Percentiles rank a stretch among this genome's conserved stretches.
Evolutionary conservation across 257 asterid genomes (phyloP).

Genomic region (Solanum medicagineum): DNA sequence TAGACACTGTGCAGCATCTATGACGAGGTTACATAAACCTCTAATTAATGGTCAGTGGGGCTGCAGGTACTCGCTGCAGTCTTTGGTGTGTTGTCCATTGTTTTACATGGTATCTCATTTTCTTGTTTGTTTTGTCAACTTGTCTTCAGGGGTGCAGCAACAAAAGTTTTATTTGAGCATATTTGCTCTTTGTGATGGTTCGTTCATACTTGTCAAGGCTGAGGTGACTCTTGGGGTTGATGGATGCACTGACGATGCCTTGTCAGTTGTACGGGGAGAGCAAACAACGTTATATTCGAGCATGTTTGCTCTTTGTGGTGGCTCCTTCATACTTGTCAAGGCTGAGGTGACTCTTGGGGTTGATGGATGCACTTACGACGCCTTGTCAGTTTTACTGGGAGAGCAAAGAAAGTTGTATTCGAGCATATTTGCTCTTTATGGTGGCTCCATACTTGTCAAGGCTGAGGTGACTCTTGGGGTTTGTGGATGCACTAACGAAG

Average conservation of each 20-base stretch:
- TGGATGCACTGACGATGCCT: conserved; percentile 67
- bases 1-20: conserved; percentile 27
- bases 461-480: conserved; percentile 53
- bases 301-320: background rate
- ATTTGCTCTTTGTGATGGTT: conserved; percentile 25
- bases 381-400: background rate
- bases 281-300: background rate
- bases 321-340: background rate
- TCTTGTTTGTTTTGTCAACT: conserved; percentile 19
- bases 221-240: conserved; percentile 55
- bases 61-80: conserved; percentile 45
- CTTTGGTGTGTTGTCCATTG: conserved; percentile 2
- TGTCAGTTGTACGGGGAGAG: conserved; percentile 45
- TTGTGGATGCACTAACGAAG: conserved; percentile 56
- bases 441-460: background rate
- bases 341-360: background rate
- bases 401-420: background rate
- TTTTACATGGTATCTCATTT: conserved; percentile 19
- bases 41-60: conserved; percentile 21
- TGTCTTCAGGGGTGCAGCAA: conserved; percentile 42
- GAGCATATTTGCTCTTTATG: conserved; percentile 28
- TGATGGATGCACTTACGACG: background rate
- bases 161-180: conserved; percentile 1
- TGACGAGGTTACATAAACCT: conserved; percentile 40
- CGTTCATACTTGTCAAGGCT: background rate